Conservation (phyloP, 2,329 filamentous ascomycete species). For the Corynespora cassiicola region DNA sequence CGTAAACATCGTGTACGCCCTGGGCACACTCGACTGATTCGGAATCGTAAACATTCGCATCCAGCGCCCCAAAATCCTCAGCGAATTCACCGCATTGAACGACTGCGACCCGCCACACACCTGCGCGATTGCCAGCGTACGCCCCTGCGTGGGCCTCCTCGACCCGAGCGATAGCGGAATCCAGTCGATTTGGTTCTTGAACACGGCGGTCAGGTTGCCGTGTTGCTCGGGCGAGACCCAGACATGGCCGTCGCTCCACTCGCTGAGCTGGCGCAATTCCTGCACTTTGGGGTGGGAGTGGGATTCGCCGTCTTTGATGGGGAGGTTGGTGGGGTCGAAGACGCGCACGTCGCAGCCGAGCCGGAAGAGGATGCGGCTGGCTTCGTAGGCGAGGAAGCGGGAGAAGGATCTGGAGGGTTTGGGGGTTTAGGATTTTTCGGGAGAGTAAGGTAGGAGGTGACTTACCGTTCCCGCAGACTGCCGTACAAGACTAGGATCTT, state of each 20-base stretch:
- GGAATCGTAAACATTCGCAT: slow-evolving; percentile 74
- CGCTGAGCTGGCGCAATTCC: slow-evolving; percentile 66
- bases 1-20: slow-evolving; percentile 69
- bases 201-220: slow-evolving; percentile 69
- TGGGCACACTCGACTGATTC: slow-evolving; percentile 70
- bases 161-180: slow-evolving; percentile 68
- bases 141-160: slow-evolving; percentile 70
- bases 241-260: slow-evolving; percentile 71
- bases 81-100: slow-evolving; percentile 71
- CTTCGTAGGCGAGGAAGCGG: slow-evolving; percentile 65
- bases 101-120: slow-evolving; percentile 70
- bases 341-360: slow-evolving; percentile 72
- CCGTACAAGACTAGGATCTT: slow-evolving; percentile 68
- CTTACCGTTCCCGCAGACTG: slow-evolving; percentile 58
- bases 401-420: slow-evolving; percentile 62
- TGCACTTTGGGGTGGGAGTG: slow-evolving; percentile 66
- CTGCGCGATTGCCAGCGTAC: slow-evolving; percentile 67
- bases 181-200: slow-evolving; percentile 77
- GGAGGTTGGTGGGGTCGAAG: slow-evolving; percentile 64
- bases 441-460: slow-evolving; percentile 11
- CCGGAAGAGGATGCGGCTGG: slow-evolving; percentile 65
- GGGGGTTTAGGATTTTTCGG: not conserved
- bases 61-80: slow-evolving; percentile 72
- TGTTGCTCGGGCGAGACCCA: slow-evolving; percentile 73
- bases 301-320: slow-evolving; percentile 69